Base-by-base conservation (phyloP, 805 yeast species). In the Torulaspora franciscae region DNA sequence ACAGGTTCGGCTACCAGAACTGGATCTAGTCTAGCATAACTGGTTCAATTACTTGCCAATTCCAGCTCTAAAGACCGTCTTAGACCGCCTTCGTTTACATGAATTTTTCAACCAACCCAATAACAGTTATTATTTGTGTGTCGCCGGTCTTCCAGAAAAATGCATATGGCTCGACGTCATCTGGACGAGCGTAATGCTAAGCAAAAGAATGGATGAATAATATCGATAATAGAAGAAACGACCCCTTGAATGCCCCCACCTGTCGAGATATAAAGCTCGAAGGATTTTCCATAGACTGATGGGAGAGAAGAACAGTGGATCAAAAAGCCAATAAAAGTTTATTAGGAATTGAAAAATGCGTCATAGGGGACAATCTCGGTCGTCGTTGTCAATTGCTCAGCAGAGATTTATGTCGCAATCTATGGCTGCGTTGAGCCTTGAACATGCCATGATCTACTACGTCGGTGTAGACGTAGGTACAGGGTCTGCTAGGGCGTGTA, bases 391-490 rank as follows among this genome's bases (percentile, higher is more conserved):
- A 11, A 49, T 55, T 37, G 55, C 59, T 25, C 59, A 55, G 42
- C 57, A 55, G 52, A 50, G 59, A 43, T 40, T 51, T 52, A 40
- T 54, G 23, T 50, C 58, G 25, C 51, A 49, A 30, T 50, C 58
- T 13, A 47, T 51, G 56, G 39, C 50, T 23, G 55, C 53, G 7
- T 28, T 53, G 23, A 46, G 50, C 26, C 45, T 54, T 24, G 56
- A 56, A 23, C 43, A 44, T 27, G 50, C 42, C 33, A 46, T 48
- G 49, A 54, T 59, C 19, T 69, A 67, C 64, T 86, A 80, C 58
- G 77, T 87, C 44, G 96, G 96, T 43, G 89, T 87, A 6, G 96
- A 87, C 61, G 95, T 93, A 22, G 99, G 99, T n/a, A 90, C 98
- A 0, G 99, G 98, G 11, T 85, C 95, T 2, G 97, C 96, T 5